Evolutionary conservation across 2,329 filamentous ascomycete genomes (phyloP), one percentile per base, ranked within the genome.

Genomic region (Pseudocercospora fuligena): DNA sequence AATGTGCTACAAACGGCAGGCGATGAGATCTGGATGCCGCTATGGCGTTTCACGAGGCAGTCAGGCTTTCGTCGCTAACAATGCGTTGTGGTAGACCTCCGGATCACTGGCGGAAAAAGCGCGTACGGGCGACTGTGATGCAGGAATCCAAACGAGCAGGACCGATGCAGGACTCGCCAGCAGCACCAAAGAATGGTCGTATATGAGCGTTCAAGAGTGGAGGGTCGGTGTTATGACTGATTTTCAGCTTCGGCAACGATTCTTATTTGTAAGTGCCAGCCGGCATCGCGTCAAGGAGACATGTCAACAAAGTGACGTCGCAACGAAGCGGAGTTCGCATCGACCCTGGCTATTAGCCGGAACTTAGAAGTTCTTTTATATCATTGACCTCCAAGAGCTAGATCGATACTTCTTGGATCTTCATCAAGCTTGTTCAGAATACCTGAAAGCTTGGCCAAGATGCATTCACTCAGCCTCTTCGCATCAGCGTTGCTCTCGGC

Each of bases 401-500:
- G 27, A 33, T 27, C 1, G 12, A n/a, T 29, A 56, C 16, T 19
- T 56, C 16, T 27, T 27, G 14, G 27, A 56, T 27, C 51, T 56
- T 56, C 51, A 31, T 56, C 51, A 27, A 29, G 47, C 47, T 25
- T 25, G 47, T 25, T 51, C 1, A 51, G n/a, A 19, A 19, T 51
- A 23, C 5, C 11, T 14, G 23, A 12, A 51, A 25, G 47, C 47
- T 61, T 65, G 54, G 43, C 12, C 40, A 64, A 43, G 31, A 64
- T 64, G 63, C 57, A 54, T 60, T 53, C 63, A 31, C 46, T 60
- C 21, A 49, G 43, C 27, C 49, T 51, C 6, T 9, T 60, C 12
- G 59, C 62, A 31, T 40, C 43, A 19, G 57, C 66, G 21, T 36
- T 68, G 66, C 64, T 73, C 16, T 61, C 68, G 43, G 65, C 67